Evolutionary conservation across 805 yeast species (phyloP).

Genomic region (Cyberlindnera maclurae): DNA sequence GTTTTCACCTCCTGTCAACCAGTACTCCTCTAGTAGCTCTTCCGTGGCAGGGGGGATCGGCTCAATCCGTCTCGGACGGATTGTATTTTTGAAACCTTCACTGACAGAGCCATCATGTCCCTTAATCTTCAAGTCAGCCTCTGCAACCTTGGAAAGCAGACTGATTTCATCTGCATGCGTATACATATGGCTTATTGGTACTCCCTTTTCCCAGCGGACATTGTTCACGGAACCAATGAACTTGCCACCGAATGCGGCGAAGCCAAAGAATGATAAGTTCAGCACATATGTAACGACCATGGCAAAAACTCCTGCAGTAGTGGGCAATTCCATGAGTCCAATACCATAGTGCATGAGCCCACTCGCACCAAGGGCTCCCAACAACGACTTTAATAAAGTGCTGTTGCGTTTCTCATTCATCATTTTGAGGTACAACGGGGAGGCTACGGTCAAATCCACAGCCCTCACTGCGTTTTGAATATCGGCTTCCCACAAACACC

Average conservation of each 20-base stretch:
- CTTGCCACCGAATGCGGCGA: conserved; percentile 41
- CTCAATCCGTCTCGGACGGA: conserved; percentile 7
- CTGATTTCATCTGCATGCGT: conserved; percentile 60
- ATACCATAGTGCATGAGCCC: conserved; percentile 42
- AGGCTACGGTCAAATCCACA: conserved; percentile 56
- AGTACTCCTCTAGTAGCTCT: conserved; percentile 66
- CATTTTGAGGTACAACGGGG: conserved; percentile 37
- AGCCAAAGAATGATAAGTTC: conserved; percentile 40
- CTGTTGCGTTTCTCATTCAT: conserved; percentile 28
- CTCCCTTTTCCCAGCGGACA: conserved; percentile 58
- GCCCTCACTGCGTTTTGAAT: conserved; percentile 40
- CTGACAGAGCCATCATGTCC: conserved; percentile 17
- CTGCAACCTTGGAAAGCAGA: conserved; percentile 58
- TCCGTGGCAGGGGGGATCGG: conserved; percentile 52
- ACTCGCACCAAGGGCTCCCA: conserved; percentile 29
- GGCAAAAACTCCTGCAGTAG: conserved; percentile 30
- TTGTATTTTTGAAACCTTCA: conserved; percentile 8
- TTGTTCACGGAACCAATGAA: conserved; percentile 47
- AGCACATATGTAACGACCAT: conserved; percentile 43
- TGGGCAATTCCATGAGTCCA: conserved; percentile 17
- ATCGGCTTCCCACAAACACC: conserved; percentile 11
- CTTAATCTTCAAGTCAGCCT: conserved; percentile 39
- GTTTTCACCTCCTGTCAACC: conserved; percentile 83
- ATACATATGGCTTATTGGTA: conserved; percentile 57
- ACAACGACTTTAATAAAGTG: conserved; percentile 28